phyloP scores from a whole-genome alignment of 345 rosid genomes.

The Raphanus raphanistrum region DNA sequence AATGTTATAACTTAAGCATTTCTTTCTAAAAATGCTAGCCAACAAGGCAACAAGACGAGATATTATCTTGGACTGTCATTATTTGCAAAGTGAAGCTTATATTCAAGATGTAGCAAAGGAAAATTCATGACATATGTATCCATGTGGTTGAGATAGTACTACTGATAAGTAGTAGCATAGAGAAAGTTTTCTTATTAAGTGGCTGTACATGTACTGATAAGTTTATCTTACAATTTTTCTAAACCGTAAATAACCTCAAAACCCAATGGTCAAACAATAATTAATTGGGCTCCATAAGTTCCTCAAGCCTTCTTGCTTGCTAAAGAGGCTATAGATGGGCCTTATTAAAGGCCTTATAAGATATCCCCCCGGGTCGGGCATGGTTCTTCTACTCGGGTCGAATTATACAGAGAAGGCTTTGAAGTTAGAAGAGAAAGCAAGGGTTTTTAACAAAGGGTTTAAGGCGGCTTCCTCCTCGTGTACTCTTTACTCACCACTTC shows the following conservation, averaged over 20 bases:
- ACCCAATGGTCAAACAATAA: too few species aligned
- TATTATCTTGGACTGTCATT: too few species aligned
- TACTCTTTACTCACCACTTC: conserved; percentile 12
- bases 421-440: not conserved
- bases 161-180: too few species aligned
- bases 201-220: too few species aligned
- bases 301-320: not conserved
- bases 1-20: conserved; percentile 1
- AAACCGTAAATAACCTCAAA: too few species aligned
- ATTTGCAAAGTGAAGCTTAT: too few species aligned
- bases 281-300: too few species aligned
- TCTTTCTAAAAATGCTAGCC: conserved; percentile 3
- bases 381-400: not conserved
- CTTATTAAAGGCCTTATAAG: not conserved
- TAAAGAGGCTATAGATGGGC: not conserved
- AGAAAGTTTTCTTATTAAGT: too few species aligned
- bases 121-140: too few species aligned
- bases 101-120: too few species aligned
- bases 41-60: not conserved
- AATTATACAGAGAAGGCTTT: not conserved
- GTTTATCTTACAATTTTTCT: too few species aligned
- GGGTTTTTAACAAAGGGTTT: conserved; percentile 40
- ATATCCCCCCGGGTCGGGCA: conserved; percentile 5
- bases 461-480: conserved; percentile 40
- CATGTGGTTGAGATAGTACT: too few species aligned